A percentile compares a stretch with the other conserved stretches of the same genome.
These are phyloP conservation scores for Populus hybrid DNA, from an alignment of 441 rosid species.

Conservation along the genomic window DNA sequence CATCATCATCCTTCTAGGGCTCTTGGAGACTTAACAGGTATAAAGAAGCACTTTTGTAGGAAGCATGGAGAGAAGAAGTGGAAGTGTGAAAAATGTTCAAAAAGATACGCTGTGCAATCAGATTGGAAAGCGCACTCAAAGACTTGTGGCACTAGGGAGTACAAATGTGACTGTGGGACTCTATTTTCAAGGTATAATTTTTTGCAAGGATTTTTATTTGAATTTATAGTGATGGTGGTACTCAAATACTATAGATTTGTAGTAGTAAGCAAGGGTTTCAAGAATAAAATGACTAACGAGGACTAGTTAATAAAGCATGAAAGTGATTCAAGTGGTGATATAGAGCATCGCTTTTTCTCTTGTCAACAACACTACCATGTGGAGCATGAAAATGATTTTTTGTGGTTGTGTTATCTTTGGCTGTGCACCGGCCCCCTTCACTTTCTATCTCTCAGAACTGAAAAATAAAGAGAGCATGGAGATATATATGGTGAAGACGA, in stretches of 20 bases:
- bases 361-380: neutral
- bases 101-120: constrained; percentile 86
- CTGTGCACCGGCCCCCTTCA: constrained; percentile 1
- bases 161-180: constrained; percentile 91
- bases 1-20: constrained; percentile 90
- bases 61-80: constrained; percentile 91
- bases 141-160: constrained; percentile 93
- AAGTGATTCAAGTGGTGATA: neutral
- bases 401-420: constrained; percentile 18
- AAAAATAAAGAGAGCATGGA: neutral
- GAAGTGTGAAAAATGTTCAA: constrained; percentile 34
- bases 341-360: constrained; percentile 5
- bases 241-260: neutral
- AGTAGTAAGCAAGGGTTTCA: neutral
- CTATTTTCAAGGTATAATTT: constrained; percentile 60
- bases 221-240: neutral
- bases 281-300: neutral
- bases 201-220: neutral
- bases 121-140: constrained; percentile 96
- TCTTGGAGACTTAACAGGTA: constrained; percentile 91
- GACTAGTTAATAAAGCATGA: constrained; percentile 8
- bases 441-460: neutral
- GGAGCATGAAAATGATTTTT: constrained; percentile 10
- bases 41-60: constrained; percentile 85
- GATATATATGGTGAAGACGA: neutral